Percentiles rank a stretch among this genome's conserved stretches.
Evolutionary conservation across 495 filamentous ascomycete species (phyloP).

Genomic region (Xylaria cubensis): DNA sequence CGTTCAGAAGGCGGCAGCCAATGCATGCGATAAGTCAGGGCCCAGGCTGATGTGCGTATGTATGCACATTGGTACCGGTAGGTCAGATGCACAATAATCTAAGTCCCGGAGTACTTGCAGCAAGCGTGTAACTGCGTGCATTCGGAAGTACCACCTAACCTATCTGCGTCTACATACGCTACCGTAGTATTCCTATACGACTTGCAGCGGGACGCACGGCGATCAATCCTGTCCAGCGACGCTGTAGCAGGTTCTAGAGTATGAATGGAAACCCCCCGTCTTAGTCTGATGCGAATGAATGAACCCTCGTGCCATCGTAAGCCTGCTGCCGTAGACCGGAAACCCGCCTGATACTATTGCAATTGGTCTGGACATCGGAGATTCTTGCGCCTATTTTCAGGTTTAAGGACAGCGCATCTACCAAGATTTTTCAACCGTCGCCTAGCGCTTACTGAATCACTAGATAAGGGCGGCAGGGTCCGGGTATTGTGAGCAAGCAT

Average conservation of each 20-base stretch:
- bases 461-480: conserved; percentile 5
- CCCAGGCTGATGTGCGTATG: conserved; percentile 38
- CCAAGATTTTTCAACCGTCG: conserved; percentile 7
- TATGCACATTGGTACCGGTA: conserved; percentile 27
- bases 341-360: background rate
- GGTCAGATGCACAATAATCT: conserved; percentile 11
- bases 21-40: conserved; percentile 54
- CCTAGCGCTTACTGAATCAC: conserved; percentile 8
- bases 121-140: background rate
- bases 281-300: background rate
- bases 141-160: background rate
- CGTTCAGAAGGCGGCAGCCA: conserved; percentile 49
- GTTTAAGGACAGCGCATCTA: conserved; percentile 5
- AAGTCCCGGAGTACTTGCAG: conserved; percentile 18
- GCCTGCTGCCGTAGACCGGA: background rate
- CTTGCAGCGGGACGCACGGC: conserved; percentile 8
- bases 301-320: background rate
- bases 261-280: conserved; percentile 1
- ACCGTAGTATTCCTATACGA: background rate
- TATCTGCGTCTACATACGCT: conserved; percentile 8
- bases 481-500: conserved; percentile 17
- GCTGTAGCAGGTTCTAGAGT: background rate
- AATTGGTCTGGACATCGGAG: background rate
- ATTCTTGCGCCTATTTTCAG: background rate
- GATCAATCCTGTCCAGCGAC: conserved; percentile 9